Evolutionary conservation across 2,329 filamentous ascomycete genomes (phyloP), one percentile per base, ranked within the genome.

Genomic region (Claviceps paspali): DNA sequence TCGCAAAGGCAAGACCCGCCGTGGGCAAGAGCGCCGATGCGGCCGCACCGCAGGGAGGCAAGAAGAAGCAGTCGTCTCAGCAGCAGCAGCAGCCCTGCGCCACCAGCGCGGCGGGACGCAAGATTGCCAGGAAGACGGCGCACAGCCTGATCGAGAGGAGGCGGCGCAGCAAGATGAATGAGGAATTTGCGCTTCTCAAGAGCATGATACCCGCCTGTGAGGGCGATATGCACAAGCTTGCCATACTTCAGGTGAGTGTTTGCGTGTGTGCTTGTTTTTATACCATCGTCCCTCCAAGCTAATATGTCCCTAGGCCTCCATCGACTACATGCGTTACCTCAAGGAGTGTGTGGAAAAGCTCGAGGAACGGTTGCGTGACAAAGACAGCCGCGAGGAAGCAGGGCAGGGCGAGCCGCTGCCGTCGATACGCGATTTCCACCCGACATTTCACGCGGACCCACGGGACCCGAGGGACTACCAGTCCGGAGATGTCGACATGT

Each of bases 191-290:
- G 2, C 81, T 92, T 12, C 63, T 96, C 46, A 96, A 96, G 61
- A 74, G 80, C 49, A 86, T 98, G 82, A 92, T 96, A 40, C 91
- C 91, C 1, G 88, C 91, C 2, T 96, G 91, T 57, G 76, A 73
- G n/a, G 87, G 86, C 6, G 88, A 96, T 52, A 96, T 96, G 91
- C 91, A 96, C 59, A 98, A 98, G 61, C 64, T 96, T 40, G 86
- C 87, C 12, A 95, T 96, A 48, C 62, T 96, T 35, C 86, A 95
- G 74, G 87, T 92, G 56, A 45, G 69, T 57, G 1, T 21, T 22
- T 21, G 19, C 15, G 15, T 22, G 6, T 15, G 6, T 22, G 4
- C 10, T 23, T 32, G 30, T 29, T 19, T 7, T 35, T 35, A 6
- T 24, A 14, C n/a, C 19, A 9, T 3, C 8, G 2, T 27, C 6